Evolutionary conservation across 164 flowering plant species (phyloP), one percentile per base, ranked within the genome.

Genomic region (Piper betle): DNA sequence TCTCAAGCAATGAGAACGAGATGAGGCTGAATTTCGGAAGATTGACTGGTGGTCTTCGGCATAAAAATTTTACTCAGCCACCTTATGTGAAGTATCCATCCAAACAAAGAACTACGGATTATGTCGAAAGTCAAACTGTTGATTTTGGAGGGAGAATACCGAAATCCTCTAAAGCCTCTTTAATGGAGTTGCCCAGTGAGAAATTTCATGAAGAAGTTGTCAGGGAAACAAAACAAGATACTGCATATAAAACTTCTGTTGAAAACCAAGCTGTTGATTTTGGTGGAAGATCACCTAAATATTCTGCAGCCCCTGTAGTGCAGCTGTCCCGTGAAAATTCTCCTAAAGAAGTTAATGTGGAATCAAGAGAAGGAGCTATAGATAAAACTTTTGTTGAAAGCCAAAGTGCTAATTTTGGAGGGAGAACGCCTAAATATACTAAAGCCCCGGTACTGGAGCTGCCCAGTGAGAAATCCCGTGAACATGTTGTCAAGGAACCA

Each of bases 21-120:
- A 65, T 56, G 6, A 78, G 64, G 55, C 63, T 87, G 63, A 84
- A 71, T 19, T 73, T 81, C n/a, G 88, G 82, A 54, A 71, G 18
- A 16, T 69, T 88, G 64, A 78, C 68, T 1, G 97, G 98, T 70
- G 98, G 98, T 59, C 61, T 80, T 53, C 70, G 86, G 50, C 84
- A 91, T 69, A 89, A 84, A 71, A 80, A 77, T 53, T 59, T 63
- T 59, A 74, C 25, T 52, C 73, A n/a, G 55, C 91, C 84, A 43
- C 82, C 83, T 57, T 87, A 80, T 68, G 43, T 37, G 2, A 74
- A 41, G 66, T 57, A 17, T 57, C 70, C 42, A 61, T 63, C 65
- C 16, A 55, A 38, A 61, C 57, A 61, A 63, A 52, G 73, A 61
- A 60, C 63, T 17, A 52, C 54, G 20, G 73, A 68, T 57, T 60